Evolutionary conservation across 768 basidiomycete species (phyloP), one percentile per base, ranked within the genome.

Genomic region (Clathrus columnatus): DNA sequence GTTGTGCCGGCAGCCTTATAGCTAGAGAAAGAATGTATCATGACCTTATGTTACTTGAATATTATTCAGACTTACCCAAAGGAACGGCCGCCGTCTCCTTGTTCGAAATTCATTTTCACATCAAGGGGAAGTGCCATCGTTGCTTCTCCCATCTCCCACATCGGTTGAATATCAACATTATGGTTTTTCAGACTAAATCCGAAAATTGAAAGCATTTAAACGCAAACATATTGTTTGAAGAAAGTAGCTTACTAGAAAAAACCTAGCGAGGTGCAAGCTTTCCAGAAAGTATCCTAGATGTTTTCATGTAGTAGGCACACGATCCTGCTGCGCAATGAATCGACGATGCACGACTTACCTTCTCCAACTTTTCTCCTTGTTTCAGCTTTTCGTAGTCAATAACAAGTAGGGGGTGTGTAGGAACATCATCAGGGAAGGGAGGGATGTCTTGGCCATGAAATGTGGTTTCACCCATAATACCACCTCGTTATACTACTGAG

Each of bases 331-430:
- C n/a, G n/a, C n/a, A n/a, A n/a, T n/a, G n/a, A n/a, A n/a, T n/a
- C n/a, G n/a, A n/a, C n/a, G n/a, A n/a, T n/a, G n/a, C n/a, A n/a
- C n/a, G n/a, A n/a, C 20, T 48, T 30, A 24, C 49, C 24, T 8
- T 30, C 20, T 50, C 49, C 0, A 16, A 42, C 4, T 61, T 49
- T 51, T 81, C 72, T 0, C 73, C 64, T 0, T 67, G 67, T 41
- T 70, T 66, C 49, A 84, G 64, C 5, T 80, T 69, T 20, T 68
- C 62, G 56, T 76, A 83, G 68, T 83, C 81, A 42, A 84, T 69
- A 48, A 83, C 64, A 23, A 81, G 70, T 26, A 84, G 67, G 0
- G 80, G 77, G 60, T 80, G 78, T 1, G 77, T 78, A 8, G 75
- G 75, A 32, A 78, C 67, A 60, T 80, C 70, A 16, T 69, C 65